phyloP scores from a whole-genome alignment of 2,329 filamentous ascomycete species.

The Pseudocercospora cruenta region DNA sequence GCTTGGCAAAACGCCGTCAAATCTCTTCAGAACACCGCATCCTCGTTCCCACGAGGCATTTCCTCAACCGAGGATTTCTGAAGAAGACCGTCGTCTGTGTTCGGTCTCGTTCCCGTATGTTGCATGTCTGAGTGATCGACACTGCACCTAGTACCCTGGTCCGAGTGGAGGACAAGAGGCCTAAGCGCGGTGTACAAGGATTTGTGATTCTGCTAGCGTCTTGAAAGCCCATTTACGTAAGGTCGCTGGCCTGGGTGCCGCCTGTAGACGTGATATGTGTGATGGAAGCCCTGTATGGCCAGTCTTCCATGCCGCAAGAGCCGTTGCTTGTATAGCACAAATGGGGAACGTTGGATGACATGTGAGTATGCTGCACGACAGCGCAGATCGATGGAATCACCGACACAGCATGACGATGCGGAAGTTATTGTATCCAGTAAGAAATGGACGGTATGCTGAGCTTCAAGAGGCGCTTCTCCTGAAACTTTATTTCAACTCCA shows the following conservation, averaged over 20 bases:
- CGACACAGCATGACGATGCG: background rate
- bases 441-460: background rate
- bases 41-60: background rate
- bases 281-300: conserved; percentile 4
- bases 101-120: background rate
- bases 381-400: background rate
- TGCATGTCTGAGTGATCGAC: background rate
- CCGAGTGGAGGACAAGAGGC: conserved; percentile 1
- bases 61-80: background rate
- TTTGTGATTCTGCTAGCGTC: conserved; percentile 6
- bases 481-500: conserved; percentile 1
- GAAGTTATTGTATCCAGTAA: background rate
- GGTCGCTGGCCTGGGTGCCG: background rate
- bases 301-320: background rate
- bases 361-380: background rate
- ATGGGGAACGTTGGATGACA: background rate
- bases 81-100: background rate
- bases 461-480: background rate
- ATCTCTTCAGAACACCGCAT: background rate
- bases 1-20: background rate
- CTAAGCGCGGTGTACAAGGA: conserved; percentile 3
- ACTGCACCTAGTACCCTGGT: background rate
- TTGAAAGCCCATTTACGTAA: background rate
- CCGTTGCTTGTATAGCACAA: background rate
- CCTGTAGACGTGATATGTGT: conserved; percentile 3